Evolutionary conservation across 2,329 filamentous ascomycete species (phyloP).

Genomic region (Ophiostoma quercus): DNA sequence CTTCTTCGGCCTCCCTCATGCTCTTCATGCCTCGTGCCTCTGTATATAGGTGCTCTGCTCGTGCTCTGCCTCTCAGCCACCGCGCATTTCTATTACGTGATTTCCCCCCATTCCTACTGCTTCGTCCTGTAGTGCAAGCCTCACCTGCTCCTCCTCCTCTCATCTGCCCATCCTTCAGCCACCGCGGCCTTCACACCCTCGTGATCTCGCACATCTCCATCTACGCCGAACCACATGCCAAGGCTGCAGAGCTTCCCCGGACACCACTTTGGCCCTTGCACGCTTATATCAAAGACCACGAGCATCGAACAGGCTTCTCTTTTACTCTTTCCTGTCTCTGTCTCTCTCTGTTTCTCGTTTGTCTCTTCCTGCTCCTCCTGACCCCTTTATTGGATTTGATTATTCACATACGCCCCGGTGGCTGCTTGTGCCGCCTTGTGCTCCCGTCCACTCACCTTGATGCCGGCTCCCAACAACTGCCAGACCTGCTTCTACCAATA

Average conservation of each 20-base stretch:
- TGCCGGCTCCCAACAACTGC: neutral
- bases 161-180: neutral
- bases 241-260: neutral
- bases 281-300: neutral
- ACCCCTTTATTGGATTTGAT: neutral
- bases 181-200: neutral
- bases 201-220: neutral
- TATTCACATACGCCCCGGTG: constrained; percentile 19
- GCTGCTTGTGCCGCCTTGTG: constrained; percentile 19
- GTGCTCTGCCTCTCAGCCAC: neutral
- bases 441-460: neutral
- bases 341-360: neutral
- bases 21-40: too few species aligned
- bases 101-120: neutral
- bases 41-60: neutral
- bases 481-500: neutral
- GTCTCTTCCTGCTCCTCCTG: neutral
- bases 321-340: neutral
- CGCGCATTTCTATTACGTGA: neutral
- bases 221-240: neutral
- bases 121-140: constrained; percentile 10
- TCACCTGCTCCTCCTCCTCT: neutral
- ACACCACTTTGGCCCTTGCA: neutral
- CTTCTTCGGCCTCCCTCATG: neutral
- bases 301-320: neutral